These are phyloP conservation scores for Amanita muscaria DNA, from an alignment of 768 basidiomycete genomes.

Conservation along the genomic window DNA sequence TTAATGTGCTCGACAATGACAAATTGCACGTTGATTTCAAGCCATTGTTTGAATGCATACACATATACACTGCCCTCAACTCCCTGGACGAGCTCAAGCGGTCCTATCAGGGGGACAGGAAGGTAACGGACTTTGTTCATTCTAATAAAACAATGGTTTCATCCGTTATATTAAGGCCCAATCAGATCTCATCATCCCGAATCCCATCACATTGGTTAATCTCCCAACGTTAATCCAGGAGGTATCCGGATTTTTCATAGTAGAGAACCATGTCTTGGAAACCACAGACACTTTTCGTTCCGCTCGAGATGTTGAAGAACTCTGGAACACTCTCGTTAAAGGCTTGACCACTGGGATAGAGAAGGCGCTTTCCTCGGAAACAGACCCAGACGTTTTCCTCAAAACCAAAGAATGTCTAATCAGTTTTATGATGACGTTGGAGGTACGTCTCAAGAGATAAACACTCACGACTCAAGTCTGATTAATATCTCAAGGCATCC, in stretches of 20 bases:
- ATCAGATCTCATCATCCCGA: conserved; percentile 89
- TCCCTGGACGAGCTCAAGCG: conserved; percentile 83
- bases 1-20: conserved; percentile 88
- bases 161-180: conserved; percentile 57
- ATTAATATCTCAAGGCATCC: conserved; percentile 49
- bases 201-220: conserved; percentile 53
- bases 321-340: conserved; percentile 83
- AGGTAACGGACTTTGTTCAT: conserved; percentile 35
- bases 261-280: conserved; percentile 86
- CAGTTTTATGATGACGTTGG: conserved; percentile 84
- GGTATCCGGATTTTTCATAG: conserved; percentile 95
- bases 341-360: conserved; percentile 70
- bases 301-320: conserved; percentile 82
- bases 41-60: conserved; percentile 93
- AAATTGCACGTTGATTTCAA: conserved; percentile 86
- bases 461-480: neutral
- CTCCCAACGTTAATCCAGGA: conserved; percentile 81
- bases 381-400: conserved; percentile 74
- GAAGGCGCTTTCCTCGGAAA: conserved; percentile 60
- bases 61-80: conserved; percentile 89
- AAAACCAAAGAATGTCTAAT: conserved; percentile 77
- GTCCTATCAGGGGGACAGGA: conserved; percentile 95
- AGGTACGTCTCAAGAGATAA: conserved; percentile 40
- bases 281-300: conserved; percentile 89
- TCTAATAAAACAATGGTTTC: neutral